A percentile compares a stretch with the other conserved stretches of the same genome.
Conservation (phyloP, 1,284 basidiomycete species). For the Rhodotorula sp. region DNA sequence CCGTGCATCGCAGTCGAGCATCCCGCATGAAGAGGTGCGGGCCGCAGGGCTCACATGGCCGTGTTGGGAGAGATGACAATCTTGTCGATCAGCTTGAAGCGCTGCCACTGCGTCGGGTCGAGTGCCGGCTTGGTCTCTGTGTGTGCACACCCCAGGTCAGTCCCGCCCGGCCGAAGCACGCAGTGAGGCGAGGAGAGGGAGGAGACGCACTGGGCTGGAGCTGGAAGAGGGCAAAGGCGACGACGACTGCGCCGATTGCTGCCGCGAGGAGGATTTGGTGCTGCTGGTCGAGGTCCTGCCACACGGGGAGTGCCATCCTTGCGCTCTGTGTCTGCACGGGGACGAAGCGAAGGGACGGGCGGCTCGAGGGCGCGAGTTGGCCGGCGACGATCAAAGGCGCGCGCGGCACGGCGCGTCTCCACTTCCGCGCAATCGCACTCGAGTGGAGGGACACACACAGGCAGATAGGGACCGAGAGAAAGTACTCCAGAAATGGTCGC, state of each 20-base stretch:
- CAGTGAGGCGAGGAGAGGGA: neutral
- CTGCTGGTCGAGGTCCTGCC: constrained; percentile 19
- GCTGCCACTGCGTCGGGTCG: constrained; percentile 72
- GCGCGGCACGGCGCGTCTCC: neutral
- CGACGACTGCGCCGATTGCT: constrained; percentile 34
- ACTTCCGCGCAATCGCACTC: neutral
- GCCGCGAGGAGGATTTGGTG: constrained; percentile 37
- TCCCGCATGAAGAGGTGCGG: neutral
- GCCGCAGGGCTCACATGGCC: constrained; percentile 67
- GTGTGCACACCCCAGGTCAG: no score
- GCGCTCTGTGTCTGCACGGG: neutral
- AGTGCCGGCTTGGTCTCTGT: constrained; percentile 60
- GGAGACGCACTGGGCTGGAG: constrained; percentile 25
- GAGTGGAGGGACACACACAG: no score
- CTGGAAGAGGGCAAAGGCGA: constrained; percentile 35
- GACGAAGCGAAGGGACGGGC: neutral
- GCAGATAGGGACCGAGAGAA: no score
- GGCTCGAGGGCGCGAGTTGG: no score
- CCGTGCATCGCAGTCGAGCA: neutral
- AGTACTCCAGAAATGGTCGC: constrained; percentile 27
- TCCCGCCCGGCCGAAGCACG: no score
- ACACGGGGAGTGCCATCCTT: constrained; percentile 4
- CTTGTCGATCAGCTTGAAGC: constrained; percentile 80
- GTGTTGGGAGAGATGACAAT: constrained; percentile 90
- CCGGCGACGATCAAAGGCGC: no score